phyloP scores from a whole-genome alignment of 208 protist genomes.

The Trypanosoma vivax region DNA sequence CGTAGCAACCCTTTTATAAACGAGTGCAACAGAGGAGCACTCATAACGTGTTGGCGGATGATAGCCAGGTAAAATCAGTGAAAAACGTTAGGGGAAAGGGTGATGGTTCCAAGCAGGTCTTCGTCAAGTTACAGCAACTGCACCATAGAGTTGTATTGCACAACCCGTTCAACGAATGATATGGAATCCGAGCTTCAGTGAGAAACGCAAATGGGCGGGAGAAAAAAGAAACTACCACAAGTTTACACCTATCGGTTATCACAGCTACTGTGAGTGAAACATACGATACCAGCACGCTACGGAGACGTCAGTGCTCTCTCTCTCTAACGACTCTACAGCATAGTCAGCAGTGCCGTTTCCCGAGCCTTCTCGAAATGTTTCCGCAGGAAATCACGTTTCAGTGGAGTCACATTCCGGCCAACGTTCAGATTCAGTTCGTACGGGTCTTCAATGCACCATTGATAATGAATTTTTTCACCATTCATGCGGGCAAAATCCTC shows the following conservation, averaged over 20 bases:
- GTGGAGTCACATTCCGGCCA: conserved; percentile 76
- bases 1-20: too few relatives aligned
- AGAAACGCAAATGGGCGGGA: too few relatives aligned
- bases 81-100: background rate
- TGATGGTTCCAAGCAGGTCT: background rate
- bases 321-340: background rate
- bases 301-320: background rate
- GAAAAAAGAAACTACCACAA: too few relatives aligned
- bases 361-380: conserved; percentile 62
- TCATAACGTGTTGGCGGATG: background rate
- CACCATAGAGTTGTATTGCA: too few relatives aligned
- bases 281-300: background rate
- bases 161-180: too few relatives aligned
- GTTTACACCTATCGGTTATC: too few relatives aligned
- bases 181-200: too few relatives aligned
- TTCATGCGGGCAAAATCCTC: conserved; percentile 71
- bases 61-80: conserved; percentile 2
- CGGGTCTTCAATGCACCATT: conserved; percentile 89
- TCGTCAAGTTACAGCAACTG: background rate
- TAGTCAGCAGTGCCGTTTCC: conserved; percentile 52
- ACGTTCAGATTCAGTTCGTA: conserved; percentile 88
- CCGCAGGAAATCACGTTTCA: conserved; percentile 71
- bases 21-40: too few relatives aligned
- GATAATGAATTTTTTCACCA: conserved; percentile 74
- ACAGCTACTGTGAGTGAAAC: too few relatives aligned